These are phyloP conservation scores for Chaetomidium leptoderma DNA, from an alignment of 495 filamentous ascomycete genomes.

Conservation along the genomic window DNA sequence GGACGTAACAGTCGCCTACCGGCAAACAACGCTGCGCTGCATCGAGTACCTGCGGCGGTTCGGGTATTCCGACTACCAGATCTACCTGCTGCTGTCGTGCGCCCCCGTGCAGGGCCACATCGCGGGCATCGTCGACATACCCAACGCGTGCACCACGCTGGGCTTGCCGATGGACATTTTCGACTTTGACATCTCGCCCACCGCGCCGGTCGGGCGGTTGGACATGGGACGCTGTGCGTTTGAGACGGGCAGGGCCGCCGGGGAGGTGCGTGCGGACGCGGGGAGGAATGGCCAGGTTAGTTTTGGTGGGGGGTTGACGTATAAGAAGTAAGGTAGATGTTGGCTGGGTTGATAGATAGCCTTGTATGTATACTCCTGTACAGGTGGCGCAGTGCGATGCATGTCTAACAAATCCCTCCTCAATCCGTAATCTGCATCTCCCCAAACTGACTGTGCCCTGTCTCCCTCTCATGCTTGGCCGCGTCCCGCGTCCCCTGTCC, in stretches of 20 bases:
- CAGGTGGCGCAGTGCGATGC: too few relatives aligned
- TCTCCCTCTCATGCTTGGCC: slow-evolving; percentile 32
- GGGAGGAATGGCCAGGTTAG: slow-evolving; percentile 46
- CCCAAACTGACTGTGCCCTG: slow-evolving; percentile 30
- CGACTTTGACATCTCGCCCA: slow-evolving; percentile 81
- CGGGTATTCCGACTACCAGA: slow-evolving; percentile 73
- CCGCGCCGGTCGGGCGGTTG: slow-evolving; percentile 49
- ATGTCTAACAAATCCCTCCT: background rate
- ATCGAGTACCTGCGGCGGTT: slow-evolving; percentile 87
- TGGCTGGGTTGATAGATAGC: too few relatives aligned
- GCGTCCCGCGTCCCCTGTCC: slow-evolving; percentile 62
- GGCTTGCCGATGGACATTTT: slow-evolving; percentile 94
- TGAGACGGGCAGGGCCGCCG: slow-evolving; percentile 49
- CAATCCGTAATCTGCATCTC: slow-evolving; percentile 31
- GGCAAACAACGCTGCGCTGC: slow-evolving; percentile 71
- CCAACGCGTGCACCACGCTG: slow-evolving; percentile 80
- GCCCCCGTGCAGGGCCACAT: slow-evolving; percentile 90
- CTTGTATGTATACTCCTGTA: background rate
- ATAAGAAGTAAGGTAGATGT: slow-evolving; percentile 31
- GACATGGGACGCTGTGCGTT: slow-evolving; percentile 80
- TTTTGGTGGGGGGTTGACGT: slow-evolving; percentile 51
- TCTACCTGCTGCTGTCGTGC: slow-evolving; percentile 83
- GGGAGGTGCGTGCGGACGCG: slow-evolving; percentile 35
- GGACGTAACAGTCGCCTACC: slow-evolving; percentile 88
- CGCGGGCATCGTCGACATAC: slow-evolving; percentile 88